Percentiles rank a stretch among this genome's conserved stretches.
These are phyloP conservation scores for Vigna reflexopilosa DNA, from an alignment of 306 rosid species.

Conservation along the genomic window DNA sequence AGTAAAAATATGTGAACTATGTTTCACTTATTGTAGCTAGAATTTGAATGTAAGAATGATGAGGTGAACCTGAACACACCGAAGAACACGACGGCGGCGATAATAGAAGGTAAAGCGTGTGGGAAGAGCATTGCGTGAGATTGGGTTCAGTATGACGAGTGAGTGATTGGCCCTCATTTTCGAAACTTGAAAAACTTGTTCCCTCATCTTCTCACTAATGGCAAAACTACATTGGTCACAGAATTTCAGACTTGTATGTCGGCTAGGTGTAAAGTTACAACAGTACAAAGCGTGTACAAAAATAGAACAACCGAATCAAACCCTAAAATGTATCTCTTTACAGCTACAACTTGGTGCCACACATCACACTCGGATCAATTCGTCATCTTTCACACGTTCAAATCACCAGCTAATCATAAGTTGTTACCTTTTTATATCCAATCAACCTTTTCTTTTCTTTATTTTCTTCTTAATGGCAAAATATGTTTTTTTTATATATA, in stretches of 20 bases:
- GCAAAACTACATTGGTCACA: no score
- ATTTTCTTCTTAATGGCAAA: no score
- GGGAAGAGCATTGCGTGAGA: background rate
- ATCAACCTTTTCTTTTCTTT: background rate
- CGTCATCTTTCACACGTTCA: background rate
- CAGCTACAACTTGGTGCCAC: no score
- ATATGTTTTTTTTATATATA: no score
- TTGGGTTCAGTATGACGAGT: background rate
- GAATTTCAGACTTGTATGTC: background rate
- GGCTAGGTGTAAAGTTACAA: background rate
- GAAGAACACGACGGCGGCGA: no score
- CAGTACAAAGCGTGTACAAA: background rate
- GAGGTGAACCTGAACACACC: no score
- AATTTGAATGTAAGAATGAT: no score
- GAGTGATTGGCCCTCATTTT: background rate
- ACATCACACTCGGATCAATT: background rate
- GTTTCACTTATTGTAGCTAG: no score
- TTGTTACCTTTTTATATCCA: background rate
- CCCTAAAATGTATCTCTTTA: background rate
- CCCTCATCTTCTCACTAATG: background rate
- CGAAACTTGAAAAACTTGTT: no score
- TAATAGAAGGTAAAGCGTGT: constrained; percentile 6
- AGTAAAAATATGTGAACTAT: no score
- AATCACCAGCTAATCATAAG: background rate
- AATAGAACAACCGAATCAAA: background rate